Evolutionary conservation across 129 eudicot genomes (phyloP), one percentile per base, ranked within the genome.

Genomic region (Pseudognaphalium luteoalbum): DNA sequence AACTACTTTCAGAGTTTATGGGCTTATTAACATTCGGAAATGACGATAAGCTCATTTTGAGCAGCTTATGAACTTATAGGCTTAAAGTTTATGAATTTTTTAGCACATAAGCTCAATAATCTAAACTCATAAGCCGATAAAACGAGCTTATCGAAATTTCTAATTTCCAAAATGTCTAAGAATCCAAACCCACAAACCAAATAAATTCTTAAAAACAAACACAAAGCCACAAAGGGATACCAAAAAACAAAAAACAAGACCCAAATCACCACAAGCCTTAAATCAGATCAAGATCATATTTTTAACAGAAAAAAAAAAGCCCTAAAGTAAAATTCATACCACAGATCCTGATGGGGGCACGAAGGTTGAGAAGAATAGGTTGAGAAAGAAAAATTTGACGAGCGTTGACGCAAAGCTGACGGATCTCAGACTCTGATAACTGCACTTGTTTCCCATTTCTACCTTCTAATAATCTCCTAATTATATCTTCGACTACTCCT

Each of bases 331-430:
- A 63, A 54, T 25, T 22, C 61, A 30, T 15, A 94, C 98, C 98
- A 22, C 98, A 94, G 81, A 94, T 94, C 90, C 87, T 87, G 84
- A 94, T 82, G n/a, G 98, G 98, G 28, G 98, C 96, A 41, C 28
- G 82, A 30, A 94, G 83, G 33, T 80, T 79, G 35, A 94, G 90
- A 72, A 94, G 93, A 78, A 71, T 91, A 61, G 96, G 96, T 69
- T 91, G 96, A 70, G 93, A 86, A n/a, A 91, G 85, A 63, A 94
- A 94, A 71, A 89, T 85, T 54, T 91, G 96, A 7, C 93, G 79
- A 52, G 93, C 96, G 89, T 89, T 89, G 89, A 87, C 88, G 75
- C 97, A 94, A 20, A 94, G 96, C 80, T 89, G 96, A 8, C 97
- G 88, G 84, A 94, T 91, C 93, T 94, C 98, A 0, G 87, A 91